A percentile compares a stretch with the other conserved stretches of the same genome.
These are phyloP conservation scores for Aureobasidium subglaciale DNA, from an alignment of 2,329 filamentous ascomycete species.

Conservation along the genomic window DNA sequence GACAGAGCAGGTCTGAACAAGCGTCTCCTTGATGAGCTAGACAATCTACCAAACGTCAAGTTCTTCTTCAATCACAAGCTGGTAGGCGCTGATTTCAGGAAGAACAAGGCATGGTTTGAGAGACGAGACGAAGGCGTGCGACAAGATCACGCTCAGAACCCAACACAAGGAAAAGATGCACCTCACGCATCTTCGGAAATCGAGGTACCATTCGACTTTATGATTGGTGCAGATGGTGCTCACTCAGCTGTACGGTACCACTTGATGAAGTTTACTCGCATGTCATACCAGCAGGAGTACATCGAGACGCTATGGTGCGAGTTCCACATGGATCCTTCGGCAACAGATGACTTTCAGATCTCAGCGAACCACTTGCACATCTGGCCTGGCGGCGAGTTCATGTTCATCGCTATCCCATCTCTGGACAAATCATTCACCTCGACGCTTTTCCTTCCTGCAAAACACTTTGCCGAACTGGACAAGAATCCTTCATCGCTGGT, in stretches of 20 bases:
- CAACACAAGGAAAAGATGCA: conserved; percentile 15
- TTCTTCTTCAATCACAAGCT: conserved; percentile 92
- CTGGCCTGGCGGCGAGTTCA: conserved; percentile 88
- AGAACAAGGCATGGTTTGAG: conserved; percentile 83
- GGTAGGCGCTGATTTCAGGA: conserved; percentile 76
- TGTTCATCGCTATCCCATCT: conserved; percentile 97
- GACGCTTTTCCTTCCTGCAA: conserved; percentile 78
- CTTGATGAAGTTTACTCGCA: conserved; percentile 87
- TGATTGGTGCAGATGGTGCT: conserved; percentile 91
- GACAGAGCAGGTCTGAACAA: conserved; percentile 81
- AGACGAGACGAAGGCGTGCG: conserved; percentile 27
- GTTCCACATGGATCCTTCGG: conserved; percentile 59
- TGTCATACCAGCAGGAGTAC: conserved; percentile 90
- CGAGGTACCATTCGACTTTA: conserved; percentile 79
- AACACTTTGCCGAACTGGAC: conserved; percentile 63
- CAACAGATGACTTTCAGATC: conserved; percentile 59
- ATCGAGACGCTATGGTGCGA: conserved; percentile 98
- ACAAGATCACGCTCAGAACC: conserved; percentile 21
- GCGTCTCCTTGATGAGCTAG: conserved; percentile 73
- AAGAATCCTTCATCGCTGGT: conserved; percentile 53
- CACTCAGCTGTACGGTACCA: conserved; percentile 88
- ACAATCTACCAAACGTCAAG: conserved; percentile 78
- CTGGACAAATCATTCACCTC: conserved; percentile 89
- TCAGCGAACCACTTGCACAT: conserved; percentile 94
- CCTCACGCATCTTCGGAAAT: conserved; percentile 50